These are phyloP conservation scores for Chytriomyces sp. DNA, from an alignment of 192 early-diverging fungal species.

Conservation along the genomic window DNA sequence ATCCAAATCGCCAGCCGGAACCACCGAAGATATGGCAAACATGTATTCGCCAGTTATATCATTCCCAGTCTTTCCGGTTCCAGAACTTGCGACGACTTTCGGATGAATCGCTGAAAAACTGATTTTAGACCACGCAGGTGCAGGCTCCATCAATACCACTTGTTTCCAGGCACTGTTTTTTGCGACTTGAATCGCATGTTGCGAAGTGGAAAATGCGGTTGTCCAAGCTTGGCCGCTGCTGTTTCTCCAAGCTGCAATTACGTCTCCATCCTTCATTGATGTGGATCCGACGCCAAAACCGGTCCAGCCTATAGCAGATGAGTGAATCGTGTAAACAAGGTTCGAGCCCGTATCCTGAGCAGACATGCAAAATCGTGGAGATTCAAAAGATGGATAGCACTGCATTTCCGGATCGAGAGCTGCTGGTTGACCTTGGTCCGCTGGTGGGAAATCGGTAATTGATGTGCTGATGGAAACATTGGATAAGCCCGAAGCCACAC, in stretches of 20 bases:
- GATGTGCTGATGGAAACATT: background rate
- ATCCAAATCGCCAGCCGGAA: constrained; percentile 3
- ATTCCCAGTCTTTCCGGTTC: background rate
- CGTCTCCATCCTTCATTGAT: constrained; percentile 26
- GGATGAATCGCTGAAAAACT: constrained; percentile 17
- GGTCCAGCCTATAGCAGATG: constrained; percentile 16
- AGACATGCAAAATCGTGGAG: background rate
- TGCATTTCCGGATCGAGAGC: background rate
- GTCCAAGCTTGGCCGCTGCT: background rate
- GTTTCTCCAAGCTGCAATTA: constrained; percentile 26
- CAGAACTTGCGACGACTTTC: background rate
- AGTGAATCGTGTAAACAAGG: constrained; percentile 11
- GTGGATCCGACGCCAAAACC: constrained; percentile 24
- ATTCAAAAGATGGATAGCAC: background rate
- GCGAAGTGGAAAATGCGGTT: background rate
- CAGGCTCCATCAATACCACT: background rate
- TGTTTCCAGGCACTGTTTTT: constrained; percentile 20
- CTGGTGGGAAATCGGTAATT: background rate
- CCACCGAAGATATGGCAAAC: constrained; percentile 10
- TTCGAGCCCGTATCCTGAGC: background rate
- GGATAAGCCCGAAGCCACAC: background rate
- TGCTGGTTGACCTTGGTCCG: background rate
- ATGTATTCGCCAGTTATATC: background rate
- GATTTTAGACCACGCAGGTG: constrained; percentile 27
- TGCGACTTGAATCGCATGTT: constrained; percentile 10